A percentile compares a stretch with the other conserved stretches of the same genome.
These are phyloP conservation scores for Amyloporia xantha DNA, from an alignment of 768 basidiomycete species.

Conservation along the genomic window DNA sequence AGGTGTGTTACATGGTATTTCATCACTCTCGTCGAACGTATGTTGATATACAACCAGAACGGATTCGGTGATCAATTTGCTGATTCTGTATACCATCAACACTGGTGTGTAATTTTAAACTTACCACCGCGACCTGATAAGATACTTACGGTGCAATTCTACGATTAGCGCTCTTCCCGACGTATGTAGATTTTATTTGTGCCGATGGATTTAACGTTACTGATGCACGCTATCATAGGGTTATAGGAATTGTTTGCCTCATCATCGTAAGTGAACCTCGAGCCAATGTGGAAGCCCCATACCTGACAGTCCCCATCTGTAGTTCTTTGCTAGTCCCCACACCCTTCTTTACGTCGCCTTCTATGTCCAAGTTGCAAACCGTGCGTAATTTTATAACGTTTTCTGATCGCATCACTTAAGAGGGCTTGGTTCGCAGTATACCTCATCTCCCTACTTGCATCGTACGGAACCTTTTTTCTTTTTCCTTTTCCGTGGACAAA, in stretches of 20 bases:
- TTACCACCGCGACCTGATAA: background rate
- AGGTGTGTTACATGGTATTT: background rate
- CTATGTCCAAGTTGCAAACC: constrained; percentile 5
- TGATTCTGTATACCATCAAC: constrained; percentile 4
- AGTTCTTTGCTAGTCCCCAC: background rate
- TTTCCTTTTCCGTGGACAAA: background rate
- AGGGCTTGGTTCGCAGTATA: background rate
- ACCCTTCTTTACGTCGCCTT: background rate
- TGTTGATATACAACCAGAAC: background rate
- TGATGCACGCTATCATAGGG: background rate
- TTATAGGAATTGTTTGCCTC: background rate
- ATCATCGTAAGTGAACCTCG: background rate
- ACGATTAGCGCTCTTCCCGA: background rate
- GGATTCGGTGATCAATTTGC: constrained; percentile 1
- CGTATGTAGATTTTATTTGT: background rate
- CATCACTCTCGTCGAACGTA: background rate
- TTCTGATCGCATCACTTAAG: background rate
- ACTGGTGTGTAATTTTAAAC: background rate
- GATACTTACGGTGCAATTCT: background rate
- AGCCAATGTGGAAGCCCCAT: background rate
- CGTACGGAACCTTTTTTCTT: background rate
- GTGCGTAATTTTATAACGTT: background rate
- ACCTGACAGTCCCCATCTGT: background rate
- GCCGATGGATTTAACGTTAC: background rate
- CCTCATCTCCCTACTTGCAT: constrained; percentile 2